Base-by-base conservation (phyloP, 495 filamentous ascomycete genomes). In the Neohortaea acidophila region DNA sequence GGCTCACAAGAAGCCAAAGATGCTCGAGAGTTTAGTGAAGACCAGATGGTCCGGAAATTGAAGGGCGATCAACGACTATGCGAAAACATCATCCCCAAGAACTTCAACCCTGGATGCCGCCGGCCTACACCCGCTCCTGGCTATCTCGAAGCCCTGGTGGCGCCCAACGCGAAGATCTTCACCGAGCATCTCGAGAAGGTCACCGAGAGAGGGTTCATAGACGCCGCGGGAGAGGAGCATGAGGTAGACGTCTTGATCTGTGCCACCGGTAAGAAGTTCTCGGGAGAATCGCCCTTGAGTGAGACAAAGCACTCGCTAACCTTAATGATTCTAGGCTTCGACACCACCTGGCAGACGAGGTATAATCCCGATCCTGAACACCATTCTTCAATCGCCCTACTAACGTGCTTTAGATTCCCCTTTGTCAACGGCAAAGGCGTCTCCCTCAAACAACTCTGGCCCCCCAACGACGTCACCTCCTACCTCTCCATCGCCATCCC, bases 61-160 rank as follows among this genome's bases (percentile, higher is more conserved):
- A 49, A 54, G 18, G 40, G 43, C 37, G 49, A 59, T 21, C 44
- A 41, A 2, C 36, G 51, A n/a, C 45, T 59, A 2, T 39, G 47
- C 25, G 55, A 59, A 22, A 53, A 51, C 21, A 51, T 59, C 33
- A 59, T 59, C 12, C 55, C 55, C 0, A 59, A 57, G 36, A 44
- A 54, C 41, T 61, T 59, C 45, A 57, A 58, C 33, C 56, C 54
- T 10, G 58, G 58, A 7, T 61, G 58, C 37, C 38, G 58, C 19
- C 28, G 58, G 3, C 56, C 56, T 2, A 61, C 58, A 12, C 58
- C 58, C 1, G 58, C 48, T 0, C 53, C 51, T 0, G 58, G 57
- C 11, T 61, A 61, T 29, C 50, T 61, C 21, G 51, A 61, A 41
- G 51, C 59, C 4, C 45, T 61, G 6, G 46, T 51, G 4, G 51